Conservation (phyloP, 1,284 basidiomycete genomes). For the Ceratobasidium sp. region DNA sequence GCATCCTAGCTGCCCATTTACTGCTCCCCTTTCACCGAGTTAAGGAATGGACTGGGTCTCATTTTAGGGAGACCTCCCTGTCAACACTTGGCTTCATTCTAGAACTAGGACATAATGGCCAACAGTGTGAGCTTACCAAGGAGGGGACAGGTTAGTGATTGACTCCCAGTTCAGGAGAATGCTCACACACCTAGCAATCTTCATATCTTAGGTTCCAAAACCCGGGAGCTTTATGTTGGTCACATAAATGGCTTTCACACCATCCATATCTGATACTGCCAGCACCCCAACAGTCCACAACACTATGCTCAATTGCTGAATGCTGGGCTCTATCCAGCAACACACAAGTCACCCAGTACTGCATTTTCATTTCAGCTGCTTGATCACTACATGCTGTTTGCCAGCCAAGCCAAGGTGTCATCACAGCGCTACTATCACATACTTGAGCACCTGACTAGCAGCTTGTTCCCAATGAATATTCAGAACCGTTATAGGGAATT, state of each 20-base stretch:
- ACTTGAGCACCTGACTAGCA: constrained; percentile 4
- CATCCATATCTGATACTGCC: not conserved
- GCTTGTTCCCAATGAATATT: not conserved
- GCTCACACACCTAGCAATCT: too few species aligned
- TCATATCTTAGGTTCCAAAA: not conserved
- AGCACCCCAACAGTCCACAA: not conserved
- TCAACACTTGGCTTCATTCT: not conserved
- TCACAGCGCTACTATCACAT: not conserved
- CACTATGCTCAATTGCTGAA: not conserved
- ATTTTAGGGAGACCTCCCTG: not conserved
- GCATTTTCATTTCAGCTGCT: constrained; percentile 2
- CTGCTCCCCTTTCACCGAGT: not conserved
- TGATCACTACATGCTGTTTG: not conserved
- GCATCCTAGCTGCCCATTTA: not conserved
- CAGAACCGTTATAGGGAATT: constrained; percentile 5
- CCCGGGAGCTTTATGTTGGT: too few species aligned
- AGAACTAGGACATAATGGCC: constrained; percentile 3
- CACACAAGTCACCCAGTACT: not conserved
- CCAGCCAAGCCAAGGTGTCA: not conserved
- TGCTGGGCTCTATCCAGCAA: not conserved
- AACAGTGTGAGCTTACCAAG: not conserved
- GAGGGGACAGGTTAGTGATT: too few species aligned
- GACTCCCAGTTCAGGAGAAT: too few species aligned
- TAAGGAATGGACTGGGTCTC: not conserved
- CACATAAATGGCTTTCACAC: not conserved